Percentiles rank a stretch among this genome's conserved stretches.
Conservation (phyloP, 441 rosid genomes). For the Pelargonium australe region DNA sequence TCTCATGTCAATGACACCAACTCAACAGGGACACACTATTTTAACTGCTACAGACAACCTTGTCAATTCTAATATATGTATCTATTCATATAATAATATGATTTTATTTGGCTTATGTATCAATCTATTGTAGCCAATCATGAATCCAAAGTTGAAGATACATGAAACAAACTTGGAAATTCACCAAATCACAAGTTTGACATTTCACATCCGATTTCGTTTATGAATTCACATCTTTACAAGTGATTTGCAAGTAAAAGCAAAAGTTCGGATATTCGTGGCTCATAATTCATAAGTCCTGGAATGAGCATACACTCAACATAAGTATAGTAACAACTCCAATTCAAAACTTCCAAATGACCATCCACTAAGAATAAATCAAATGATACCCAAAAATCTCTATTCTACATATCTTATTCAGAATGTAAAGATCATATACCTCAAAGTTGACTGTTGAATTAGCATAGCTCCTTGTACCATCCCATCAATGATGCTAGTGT, state of each 20-base stretch:
- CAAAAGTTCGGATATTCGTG: background rate
- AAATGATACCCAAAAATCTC: background rate
- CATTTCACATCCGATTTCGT: background rate
- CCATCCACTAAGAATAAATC: background rate
- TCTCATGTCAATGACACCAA: conserved; percentile 1
- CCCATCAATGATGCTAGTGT: too few relatives aligned
- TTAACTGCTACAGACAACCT: background rate
- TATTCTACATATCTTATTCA: background rate
- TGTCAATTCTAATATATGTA: too few relatives aligned
- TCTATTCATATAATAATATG: too few relatives aligned
- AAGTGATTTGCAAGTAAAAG: background rate
- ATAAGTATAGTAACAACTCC: background rate
- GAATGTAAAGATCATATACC: conserved; percentile 1
- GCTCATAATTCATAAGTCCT: too few relatives aligned
- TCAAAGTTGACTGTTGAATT: background rate
- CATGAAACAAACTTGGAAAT: too few relatives aligned
- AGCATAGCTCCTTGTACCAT: background rate
- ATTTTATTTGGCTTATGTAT: too few relatives aligned
- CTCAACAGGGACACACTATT: too few relatives aligned
- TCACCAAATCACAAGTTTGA: too few relatives aligned
- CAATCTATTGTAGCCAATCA: too few relatives aligned
- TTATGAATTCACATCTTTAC: background rate
- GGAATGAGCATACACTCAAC: too few relatives aligned
- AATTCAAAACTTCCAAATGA: background rate
- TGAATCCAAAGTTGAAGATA: too few relatives aligned